Evolutionary conservation across 495 filamentous ascomycete genomes (phyloP), one percentile per base, ranked within the genome.

Genomic region (Neurospora intermedia): DNA sequence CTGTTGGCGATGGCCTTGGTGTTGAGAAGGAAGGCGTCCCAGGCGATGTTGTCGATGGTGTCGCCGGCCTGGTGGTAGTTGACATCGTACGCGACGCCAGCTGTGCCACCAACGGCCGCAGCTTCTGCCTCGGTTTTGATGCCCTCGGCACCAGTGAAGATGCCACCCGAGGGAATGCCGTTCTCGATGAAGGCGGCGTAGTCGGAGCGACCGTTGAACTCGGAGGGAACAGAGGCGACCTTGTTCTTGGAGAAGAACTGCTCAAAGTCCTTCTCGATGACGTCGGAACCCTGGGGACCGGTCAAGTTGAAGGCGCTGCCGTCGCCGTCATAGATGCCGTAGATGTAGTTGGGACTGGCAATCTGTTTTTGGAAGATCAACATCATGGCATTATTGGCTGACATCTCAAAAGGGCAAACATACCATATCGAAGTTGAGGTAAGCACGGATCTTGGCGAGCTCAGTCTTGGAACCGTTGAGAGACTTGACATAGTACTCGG

Each of bases 351-450:
- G 62, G 91, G 91, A 18, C 85, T 88, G 59, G 91, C 91, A 73
- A 92, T 91, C 75, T 73, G 18, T 4, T 35, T 15, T 62, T 9
- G 0, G 15, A 62, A n/a, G 11, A 18, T 41, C 2, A 11, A 31
- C 35, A 39, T 69, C 40, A 43, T 6, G 15, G 20, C 20, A 40
- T n/a, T 4, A 62, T 45, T 1, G 13, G 13, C 27, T 31, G 9
- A n/a, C 43, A 41, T 11, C 1, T 66, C 27, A 9, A 27, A 48
- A 62, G 5, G 27, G 54, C 1, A 15, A 59, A 39, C 69, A 23
- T 48, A 77, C 75, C 91, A 93, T 93, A 81, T 93, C 91, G 75
- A 92, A 91, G 83, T 93, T 92, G 76, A 93, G 89, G 77, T 92
- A 92, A 4, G 91, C 85, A 2, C 85, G 79, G 74, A 93, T 86